These are phyloP conservation scores for Phytophthora crassamura DNA, from an alignment of 352 stramenopile species.

Conservation along the genomic window DNA sequence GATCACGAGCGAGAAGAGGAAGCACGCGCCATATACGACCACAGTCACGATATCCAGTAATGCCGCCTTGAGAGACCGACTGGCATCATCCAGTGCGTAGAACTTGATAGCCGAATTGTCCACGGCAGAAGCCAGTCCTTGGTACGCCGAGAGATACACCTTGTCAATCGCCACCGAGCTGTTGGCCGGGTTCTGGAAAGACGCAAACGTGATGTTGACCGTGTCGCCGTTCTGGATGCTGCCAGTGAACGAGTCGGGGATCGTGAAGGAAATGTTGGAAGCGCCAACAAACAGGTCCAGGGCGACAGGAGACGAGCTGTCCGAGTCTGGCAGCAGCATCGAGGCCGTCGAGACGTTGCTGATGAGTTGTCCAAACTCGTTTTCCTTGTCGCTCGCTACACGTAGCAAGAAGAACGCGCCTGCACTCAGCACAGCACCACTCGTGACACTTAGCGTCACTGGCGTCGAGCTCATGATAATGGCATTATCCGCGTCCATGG, in stretches of 20 bases:
- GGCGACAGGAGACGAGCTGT: conserved; percentile 31
- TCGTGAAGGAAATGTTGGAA: conserved; percentile 80
- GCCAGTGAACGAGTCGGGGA: conserved; percentile 59
- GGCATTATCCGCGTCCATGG: conserved; percentile 52
- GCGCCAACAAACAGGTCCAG: conserved; percentile 57
- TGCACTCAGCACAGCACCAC: conserved; percentile 62
- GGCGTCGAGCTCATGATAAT: conserved; percentile 60
- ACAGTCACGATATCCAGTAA: conserved; percentile 74
- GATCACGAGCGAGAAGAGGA: conserved; percentile 85
- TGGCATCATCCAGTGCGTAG: conserved; percentile 50
- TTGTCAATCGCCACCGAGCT: conserved; percentile 66
- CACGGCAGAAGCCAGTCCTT: conserved; percentile 59
- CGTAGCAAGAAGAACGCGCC: conserved; percentile 74
- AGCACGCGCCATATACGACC: conserved; percentile 77
- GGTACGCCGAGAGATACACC: conserved; percentile 75
- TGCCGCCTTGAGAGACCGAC: conserved; percentile 61
- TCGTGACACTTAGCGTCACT: conserved; percentile 66
- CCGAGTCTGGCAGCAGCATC: conserved; percentile 45
- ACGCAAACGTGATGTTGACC: conserved; percentile 67
- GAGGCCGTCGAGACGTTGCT: conserved; percentile 51
- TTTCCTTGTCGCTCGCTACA: conserved; percentile 63
- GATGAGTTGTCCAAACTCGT: conserved; percentile 65
- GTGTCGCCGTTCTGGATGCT: conserved; percentile 81
- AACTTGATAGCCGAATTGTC: conserved; percentile 67
- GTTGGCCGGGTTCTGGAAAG: conserved; percentile 74